A percentile compares a stretch with the other conserved stretches of the same genome.
phyloP scores from a whole-genome alignment of 2,329 filamentous ascomycete genomes.

The Passalora sequoiae region DNA sequence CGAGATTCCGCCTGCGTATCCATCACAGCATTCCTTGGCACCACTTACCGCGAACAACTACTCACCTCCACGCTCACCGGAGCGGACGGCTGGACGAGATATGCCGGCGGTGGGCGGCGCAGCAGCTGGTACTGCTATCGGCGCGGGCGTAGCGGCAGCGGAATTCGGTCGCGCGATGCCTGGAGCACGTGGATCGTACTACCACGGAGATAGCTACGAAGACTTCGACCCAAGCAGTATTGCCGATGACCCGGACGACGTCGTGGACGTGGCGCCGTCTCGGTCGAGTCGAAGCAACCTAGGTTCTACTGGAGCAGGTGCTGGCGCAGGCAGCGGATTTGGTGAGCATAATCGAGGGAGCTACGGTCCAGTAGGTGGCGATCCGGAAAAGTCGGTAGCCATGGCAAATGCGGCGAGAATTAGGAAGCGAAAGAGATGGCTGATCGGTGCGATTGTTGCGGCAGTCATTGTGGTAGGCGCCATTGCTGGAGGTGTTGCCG shows the following conservation, averaged over 20 bases:
- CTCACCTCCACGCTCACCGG: conserved; percentile 17
- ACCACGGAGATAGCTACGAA: conserved; percentile 27
- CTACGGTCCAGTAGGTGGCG: conserved; percentile 54
- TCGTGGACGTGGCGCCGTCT: conserved; percentile 52
- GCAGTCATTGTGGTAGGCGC: conserved; percentile 62
- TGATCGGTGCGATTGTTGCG: conserved; percentile 58
- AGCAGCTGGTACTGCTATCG: conserved; percentile 43
- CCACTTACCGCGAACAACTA: conserved; percentile 22
- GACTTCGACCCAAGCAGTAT: conserved; percentile 70
- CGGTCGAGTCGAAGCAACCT: conserved; percentile 13
- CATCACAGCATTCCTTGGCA: conserved; percentile 25
- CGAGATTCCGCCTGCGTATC: neutral
- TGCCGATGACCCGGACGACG: conserved; percentile 83
- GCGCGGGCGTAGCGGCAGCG: conserved; percentile 22
- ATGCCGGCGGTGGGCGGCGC: conserved; percentile 16
- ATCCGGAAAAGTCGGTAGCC: conserved; percentile 62
- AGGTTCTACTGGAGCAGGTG: conserved; percentile 34
- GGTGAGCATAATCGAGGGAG: conserved; percentile 34
- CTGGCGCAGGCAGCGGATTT: conserved; percentile 37
- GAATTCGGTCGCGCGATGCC: conserved; percentile 32
- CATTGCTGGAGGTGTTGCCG: conserved; percentile 68
- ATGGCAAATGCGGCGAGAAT: conserved; percentile 54
- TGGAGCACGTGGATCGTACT: conserved; percentile 15
- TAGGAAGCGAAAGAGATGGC: conserved; percentile 64
- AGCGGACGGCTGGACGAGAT: conserved; percentile 11